Percentiles rank a stretch among this genome's conserved stretches.
Evolutionary conservation across 2,329 filamentous ascomycete genomes (phyloP).

Genomic region (Juglanconis juglandina): DNA sequence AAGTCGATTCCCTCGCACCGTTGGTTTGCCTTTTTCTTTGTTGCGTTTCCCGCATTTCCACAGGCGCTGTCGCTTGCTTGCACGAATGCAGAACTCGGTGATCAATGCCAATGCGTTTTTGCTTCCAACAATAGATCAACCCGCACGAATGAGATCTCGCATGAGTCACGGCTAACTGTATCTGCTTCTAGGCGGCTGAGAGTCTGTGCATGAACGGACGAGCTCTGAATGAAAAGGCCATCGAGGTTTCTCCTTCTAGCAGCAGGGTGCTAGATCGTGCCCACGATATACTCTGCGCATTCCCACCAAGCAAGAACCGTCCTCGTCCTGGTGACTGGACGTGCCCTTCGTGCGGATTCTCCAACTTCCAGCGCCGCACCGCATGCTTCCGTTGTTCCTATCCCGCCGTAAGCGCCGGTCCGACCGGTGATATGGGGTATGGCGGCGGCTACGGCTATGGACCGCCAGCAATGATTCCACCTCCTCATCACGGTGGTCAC

Average conservation of each 20-base stretch:
- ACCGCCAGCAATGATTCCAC: conserved; percentile 73
- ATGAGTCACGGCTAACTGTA: conserved; percentile 6
- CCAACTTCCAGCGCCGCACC: conserved; percentile 97
- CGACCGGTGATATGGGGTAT: conserved; percentile 59
- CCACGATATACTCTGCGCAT: conserved; percentile 91
- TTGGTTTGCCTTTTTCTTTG: conserved; percentile 10
- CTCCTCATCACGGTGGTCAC: conserved; percentile 66
- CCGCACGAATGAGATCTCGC: background rate
- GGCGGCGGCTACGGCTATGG: conserved; percentile 62
- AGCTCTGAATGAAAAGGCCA: conserved; percentile 96
- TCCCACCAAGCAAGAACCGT: conserved; percentile 97
- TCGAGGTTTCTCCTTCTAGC: conserved; percentile 97
- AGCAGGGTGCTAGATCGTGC: conserved; percentile 93
- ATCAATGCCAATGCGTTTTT: background rate
- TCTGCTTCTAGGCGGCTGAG: conserved; percentile 72
- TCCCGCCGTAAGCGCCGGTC: conserved; percentile 83
- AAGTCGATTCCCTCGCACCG: conserved; percentile 35
- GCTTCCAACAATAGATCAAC: background rate
- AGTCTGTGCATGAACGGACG: conserved; percentile 99
- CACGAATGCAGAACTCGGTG: background rate
- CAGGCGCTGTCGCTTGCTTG: background rate
- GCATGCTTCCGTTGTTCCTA: conserved; percentile 99
- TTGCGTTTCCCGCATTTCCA: no score
- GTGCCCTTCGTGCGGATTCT: conserved; percentile 97
- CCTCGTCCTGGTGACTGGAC: conserved; percentile 98